These are phyloP conservation scores for Suillus occidentalis DNA, from an alignment of 768 basidiomycete genomes.

Conservation along the genomic window DNA sequence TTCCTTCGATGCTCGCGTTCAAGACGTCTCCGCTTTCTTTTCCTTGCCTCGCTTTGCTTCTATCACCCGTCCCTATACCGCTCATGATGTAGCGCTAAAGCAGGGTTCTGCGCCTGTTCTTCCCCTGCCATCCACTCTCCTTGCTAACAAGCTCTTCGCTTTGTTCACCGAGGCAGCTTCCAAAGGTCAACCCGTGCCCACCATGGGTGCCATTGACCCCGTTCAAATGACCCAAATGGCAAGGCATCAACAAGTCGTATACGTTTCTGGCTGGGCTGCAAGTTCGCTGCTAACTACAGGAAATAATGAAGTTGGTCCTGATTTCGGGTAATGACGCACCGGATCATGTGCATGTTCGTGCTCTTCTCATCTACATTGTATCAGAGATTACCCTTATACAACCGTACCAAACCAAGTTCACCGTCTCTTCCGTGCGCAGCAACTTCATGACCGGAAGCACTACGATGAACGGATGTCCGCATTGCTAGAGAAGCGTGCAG, in stretches of 20 bases:
- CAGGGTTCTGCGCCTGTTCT: constrained; percentile 84
- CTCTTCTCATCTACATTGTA: constrained; percentile 8
- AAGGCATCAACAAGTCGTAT: constrained; percentile 78
- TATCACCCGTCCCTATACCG: constrained; percentile 78
- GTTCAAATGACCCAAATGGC: constrained; percentile 97
- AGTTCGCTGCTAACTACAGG: constrained; percentile 86
- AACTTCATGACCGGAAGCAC: constrained; percentile 90
- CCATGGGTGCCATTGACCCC: constrained; percentile 92
- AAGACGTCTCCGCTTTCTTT: constrained; percentile 73
- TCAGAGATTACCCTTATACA: constrained; percentile 91
- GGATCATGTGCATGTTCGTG: not conserved
- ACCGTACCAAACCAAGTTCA: constrained; percentile 97
- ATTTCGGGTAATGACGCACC: constrained; percentile 61
- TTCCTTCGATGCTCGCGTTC: constrained; percentile 60
- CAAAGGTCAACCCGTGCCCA: constrained; percentile 73
- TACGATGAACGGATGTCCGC: constrained; percentile 81
- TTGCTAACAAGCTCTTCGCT: constrained; percentile 83
- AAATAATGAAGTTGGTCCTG: constrained; percentile 90
- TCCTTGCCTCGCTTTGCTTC: constrained; percentile 66
- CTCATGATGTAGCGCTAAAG: constrained; percentile 80
- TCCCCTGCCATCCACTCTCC: constrained; percentile 72
- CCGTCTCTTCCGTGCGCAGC: constrained; percentile 87
- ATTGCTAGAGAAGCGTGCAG: constrained; percentile 60
- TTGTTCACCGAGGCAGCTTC: constrained; percentile 62
- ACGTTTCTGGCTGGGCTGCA: constrained; percentile 91